These are phyloP conservation scores for Picocystis sp. DNA, from an alignment of 163 green algal species.

Conservation along the genomic window DNA sequence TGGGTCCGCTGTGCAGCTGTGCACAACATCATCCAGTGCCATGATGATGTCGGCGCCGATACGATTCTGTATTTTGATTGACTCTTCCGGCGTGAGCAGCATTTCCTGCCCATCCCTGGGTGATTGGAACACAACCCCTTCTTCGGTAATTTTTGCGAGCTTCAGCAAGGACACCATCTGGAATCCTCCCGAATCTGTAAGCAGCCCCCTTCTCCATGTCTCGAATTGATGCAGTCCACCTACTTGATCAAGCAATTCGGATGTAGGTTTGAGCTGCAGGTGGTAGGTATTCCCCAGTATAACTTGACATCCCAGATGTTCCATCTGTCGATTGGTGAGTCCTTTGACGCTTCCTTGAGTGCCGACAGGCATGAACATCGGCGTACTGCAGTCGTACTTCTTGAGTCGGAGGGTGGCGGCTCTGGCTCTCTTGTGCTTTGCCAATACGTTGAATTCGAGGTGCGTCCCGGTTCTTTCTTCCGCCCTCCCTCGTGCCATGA, in stretches of 20 bases:
- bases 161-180: constrained; percentile 84
- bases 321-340: constrained; percentile 57
- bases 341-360: constrained; percentile 86
- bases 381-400: constrained; percentile 65
- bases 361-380: constrained; percentile 98
- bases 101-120: constrained; percentile 66
- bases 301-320: constrained; percentile 71
- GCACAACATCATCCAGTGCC: constrained; percentile 91
- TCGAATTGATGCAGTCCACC: constrained; percentile 85
- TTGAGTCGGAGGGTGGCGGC: constrained; percentile 59
- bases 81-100: constrained; percentile 87
- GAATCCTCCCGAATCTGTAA: constrained; percentile 78
- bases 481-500: too few relatives aligned
- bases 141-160: constrained; percentile 77
- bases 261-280: constrained; percentile 55
- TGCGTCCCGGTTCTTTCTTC: background rate
- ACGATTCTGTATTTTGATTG: constrained; percentile 42
- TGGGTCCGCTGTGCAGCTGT: constrained; percentile 26
- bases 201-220: constrained; percentile 71
- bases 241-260: constrained; percentile 46
- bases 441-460: constrained; percentile 17
- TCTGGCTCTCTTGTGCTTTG: constrained; percentile 30
- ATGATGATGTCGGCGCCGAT: constrained; percentile 93
- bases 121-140: constrained; percentile 80
- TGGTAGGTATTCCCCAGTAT: constrained; percentile 99